Conservation (phyloP, 495 filamentous ascomycete species). For the Aspergillus nidulans region DNA sequence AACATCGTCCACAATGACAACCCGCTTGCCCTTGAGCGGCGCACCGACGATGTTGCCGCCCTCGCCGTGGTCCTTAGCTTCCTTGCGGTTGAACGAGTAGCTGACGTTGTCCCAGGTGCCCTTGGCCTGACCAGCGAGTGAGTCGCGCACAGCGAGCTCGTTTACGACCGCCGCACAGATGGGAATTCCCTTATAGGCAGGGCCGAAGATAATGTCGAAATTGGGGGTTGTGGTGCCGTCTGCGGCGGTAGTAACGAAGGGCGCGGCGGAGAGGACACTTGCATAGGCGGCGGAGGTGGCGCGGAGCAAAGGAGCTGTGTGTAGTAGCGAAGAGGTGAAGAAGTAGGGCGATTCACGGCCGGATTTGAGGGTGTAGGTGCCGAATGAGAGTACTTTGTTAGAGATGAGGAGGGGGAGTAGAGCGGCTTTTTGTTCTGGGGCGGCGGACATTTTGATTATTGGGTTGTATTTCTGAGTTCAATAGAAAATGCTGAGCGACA, state of each 20-base stretch:
- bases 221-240: slow-evolving; percentile 23
- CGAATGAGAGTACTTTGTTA: slow-evolving; percentile 79
- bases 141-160: slow-evolving; percentile 62
- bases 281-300: slow-evolving; percentile 78
- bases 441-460: slow-evolving; percentile 18
- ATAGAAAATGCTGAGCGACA: too few relatives aligned
- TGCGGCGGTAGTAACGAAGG: slow-evolving; percentile 34
- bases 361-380: slow-evolving; percentile 85
- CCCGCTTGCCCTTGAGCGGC: slow-evolving; percentile 71
- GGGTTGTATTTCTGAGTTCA: background rate
- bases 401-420: slow-evolving; percentile 69
- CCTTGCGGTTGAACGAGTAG: slow-evolving; percentile 93
- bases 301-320: slow-evolving; percentile 66
- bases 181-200: slow-evolving; percentile 94
- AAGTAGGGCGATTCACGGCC: slow-evolving; percentile 95
- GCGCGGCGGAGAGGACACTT: slow-evolving; percentile 54
- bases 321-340: slow-evolving; percentile 90
- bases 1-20: slow-evolving; percentile 92
- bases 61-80: slow-evolving; percentile 91
- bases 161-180: slow-evolving; percentile 69
- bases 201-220: slow-evolving; percentile 54
- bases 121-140: slow-evolving; percentile 26
- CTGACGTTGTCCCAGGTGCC: slow-evolving; percentile 48
- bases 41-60: slow-evolving; percentile 89
- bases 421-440: slow-evolving; percentile 54